A percentile compares a stretch with the other conserved stretches of the same genome.
Evolutionary conservation across 768 basidiomycete genomes (phyloP).

Genomic region (Suillus brevipes): DNA sequence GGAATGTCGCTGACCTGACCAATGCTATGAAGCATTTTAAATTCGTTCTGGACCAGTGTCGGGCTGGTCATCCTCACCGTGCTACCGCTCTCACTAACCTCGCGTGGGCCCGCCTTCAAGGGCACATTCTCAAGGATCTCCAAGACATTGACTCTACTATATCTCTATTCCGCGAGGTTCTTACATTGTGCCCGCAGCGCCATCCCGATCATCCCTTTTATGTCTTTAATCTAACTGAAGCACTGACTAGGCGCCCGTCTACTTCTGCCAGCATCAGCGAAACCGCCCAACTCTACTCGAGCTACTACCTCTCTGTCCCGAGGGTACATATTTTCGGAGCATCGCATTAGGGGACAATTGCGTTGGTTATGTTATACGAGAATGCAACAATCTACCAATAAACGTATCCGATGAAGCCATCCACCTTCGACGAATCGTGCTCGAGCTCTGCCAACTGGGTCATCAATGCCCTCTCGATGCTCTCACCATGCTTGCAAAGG

Average conservation of each 20-base stretch:
- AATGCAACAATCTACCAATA: background rate
- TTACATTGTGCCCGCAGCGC: conserved; percentile 7
- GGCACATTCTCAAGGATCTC: background rate
- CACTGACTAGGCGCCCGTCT: conserved; percentile 10
- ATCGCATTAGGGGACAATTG: background rate
- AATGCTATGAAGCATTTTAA: background rate
- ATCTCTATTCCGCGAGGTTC: conserved; percentile 1
- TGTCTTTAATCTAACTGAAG: conserved; percentile 17
- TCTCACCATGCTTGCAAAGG: background rate
- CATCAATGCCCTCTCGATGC: background rate
- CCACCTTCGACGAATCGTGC: background rate
- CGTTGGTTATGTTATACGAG: background rate
- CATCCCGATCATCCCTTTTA: conserved; percentile 6
- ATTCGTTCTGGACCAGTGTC: background rate
- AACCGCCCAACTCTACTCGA: background rate
- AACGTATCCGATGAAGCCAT: background rate
- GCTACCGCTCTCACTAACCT: background rate
- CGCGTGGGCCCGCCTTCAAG: conserved; percentile 1
- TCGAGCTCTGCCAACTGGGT: background rate
- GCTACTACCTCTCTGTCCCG: background rate
- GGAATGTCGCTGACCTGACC: background rate
- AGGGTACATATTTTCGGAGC: background rate
- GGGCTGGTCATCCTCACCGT: background rate
- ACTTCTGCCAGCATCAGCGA: conserved; percentile 18
- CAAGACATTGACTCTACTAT: background rate